Evolutionary conservation across 2,329 filamentous ascomycete genomes (phyloP).

Genomic region (Saccharata proteae): DNA sequence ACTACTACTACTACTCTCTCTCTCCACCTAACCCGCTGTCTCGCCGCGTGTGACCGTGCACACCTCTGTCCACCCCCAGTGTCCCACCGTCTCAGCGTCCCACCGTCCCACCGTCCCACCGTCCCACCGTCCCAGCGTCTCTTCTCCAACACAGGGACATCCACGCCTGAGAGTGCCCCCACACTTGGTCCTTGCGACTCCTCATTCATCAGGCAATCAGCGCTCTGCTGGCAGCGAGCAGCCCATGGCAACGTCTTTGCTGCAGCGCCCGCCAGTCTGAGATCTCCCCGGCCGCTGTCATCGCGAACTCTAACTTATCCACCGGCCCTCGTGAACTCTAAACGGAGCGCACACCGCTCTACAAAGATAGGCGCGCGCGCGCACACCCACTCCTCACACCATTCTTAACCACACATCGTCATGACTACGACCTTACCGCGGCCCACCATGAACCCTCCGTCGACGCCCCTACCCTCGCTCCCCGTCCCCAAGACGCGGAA

Average conservation of each 20-base stretch:
- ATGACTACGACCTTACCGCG: slow-evolving; percentile 55
- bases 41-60: no score
- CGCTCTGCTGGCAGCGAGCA: neutral
- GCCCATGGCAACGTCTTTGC: no score
- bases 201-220: slow-evolving; percentile 4
- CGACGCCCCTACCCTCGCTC: slow-evolving; percentile 59
- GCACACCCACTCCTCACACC: slow-evolving; percentile 10
- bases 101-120: neutral
- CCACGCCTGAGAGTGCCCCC: slow-evolving; percentile 1
- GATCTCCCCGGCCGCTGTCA: neutral
- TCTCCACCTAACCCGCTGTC: no score
- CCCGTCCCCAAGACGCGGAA: slow-evolving; percentile 60
- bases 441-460: slow-evolving; percentile 53
- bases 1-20: no score
- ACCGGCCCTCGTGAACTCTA: slow-evolving; percentile 6
- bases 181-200: slow-evolving; percentile 4
- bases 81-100: no score
- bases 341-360: no score
- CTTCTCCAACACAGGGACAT: slow-evolving; percentile 1
- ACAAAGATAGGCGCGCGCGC: no score
- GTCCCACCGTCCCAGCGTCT: slow-evolving; percentile 2
- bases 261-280: slow-evolving; percentile 1
- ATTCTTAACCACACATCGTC: slow-evolving; percentile 12
- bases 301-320: neutral
- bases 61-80: no score